Percentiles rank a stretch among this genome's conserved stretches.
Conservation (phyloP, 495 filamentous ascomycete genomes). For the Xylona heveae region DNA sequence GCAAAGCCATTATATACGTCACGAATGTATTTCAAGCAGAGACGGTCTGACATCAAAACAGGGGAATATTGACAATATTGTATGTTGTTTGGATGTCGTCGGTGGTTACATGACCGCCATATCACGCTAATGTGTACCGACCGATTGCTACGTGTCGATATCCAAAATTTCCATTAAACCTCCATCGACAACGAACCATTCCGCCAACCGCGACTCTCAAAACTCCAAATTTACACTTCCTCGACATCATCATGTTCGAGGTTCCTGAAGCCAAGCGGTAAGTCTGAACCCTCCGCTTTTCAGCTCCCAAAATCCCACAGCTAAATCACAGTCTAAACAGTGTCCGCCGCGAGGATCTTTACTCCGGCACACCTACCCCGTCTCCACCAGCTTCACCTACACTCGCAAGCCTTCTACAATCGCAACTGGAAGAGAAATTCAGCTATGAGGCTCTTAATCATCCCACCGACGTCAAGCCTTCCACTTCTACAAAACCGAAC, state of each 20-base stretch:
- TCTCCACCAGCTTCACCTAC: slow-evolving; percentile 11
- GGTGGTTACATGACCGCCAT: too few species aligned
- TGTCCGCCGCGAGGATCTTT: slow-evolving; percentile 28
- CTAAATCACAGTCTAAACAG: slow-evolving; percentile 13
- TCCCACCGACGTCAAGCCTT: too few species aligned
- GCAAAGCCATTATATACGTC: too few species aligned
- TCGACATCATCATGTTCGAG: slow-evolving; percentile 23
- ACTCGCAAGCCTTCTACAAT: slow-evolving; percentile 8
- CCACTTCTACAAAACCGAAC: too few species aligned
- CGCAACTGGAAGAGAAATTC: slow-evolving; percentile 7
- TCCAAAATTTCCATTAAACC: neutral
- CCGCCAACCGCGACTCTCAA: neutral
- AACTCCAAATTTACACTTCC: neutral
- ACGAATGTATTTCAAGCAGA: too few species aligned
- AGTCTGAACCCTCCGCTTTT: slow-evolving; percentile 2
- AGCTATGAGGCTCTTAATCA: too few species aligned
- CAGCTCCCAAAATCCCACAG: slow-evolving; percentile 6
- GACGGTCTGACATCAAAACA: too few species aligned
- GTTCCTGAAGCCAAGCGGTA: slow-evolving; percentile 31
- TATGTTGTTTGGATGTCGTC: too few species aligned
- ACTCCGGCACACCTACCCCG: slow-evolving; percentile 11
- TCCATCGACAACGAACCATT: neutral
- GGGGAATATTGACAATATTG: too few species aligned
- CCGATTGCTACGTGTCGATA: too few species aligned
- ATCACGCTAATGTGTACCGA: too few species aligned